These are phyloP conservation scores for Theobroma grandiflorum DNA, from an alignment of 441 rosid genomes.

Conservation along the genomic window DNA sequence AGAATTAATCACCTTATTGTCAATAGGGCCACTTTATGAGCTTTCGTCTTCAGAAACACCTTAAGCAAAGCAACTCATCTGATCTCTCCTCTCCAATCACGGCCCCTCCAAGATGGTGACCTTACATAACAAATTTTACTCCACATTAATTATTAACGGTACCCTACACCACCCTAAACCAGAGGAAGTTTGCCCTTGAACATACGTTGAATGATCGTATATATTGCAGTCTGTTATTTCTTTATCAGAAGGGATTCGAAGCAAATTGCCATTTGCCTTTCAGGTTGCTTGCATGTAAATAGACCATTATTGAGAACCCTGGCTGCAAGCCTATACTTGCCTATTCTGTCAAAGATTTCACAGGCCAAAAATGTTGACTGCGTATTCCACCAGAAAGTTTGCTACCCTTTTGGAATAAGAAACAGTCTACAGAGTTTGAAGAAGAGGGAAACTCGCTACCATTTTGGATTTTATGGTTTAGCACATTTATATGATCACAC, in stretches of 20 bases:
- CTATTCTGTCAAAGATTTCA: slow-evolving; percentile 14
- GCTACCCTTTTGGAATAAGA: not conserved
- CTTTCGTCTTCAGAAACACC: slow-evolving; percentile 5
- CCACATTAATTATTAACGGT: slow-evolving; percentile 31
- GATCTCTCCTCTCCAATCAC: slow-evolving; percentile 14
- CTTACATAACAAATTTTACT: slow-evolving; percentile 34
- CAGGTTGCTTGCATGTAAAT: slow-evolving; percentile 15
- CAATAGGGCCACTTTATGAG: slow-evolving; percentile 9
- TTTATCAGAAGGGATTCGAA: not conserved
- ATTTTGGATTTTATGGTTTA: not conserved
- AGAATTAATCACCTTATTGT: not conserved
- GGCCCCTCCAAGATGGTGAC: slow-evolving; percentile 49
- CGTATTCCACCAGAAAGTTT: not conserved
- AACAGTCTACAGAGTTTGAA: not conserved
- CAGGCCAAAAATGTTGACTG: not conserved
- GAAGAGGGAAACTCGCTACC: not conserved
- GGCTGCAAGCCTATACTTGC: not conserved
- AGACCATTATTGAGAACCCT: not conserved
- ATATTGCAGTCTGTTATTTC: not conserved
- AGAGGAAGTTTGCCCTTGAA: not conserved
- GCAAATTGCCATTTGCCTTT: slow-evolving; percentile 2
- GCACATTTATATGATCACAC: not conserved
- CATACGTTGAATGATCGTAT: not conserved
- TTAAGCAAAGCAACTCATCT: not conserved
- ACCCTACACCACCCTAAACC: slow-evolving; percentile 24